Evolutionary conservation across 2,329 filamentous ascomycete genomes (phyloP).

Genomic region (Sporothrix protearum): DNA sequence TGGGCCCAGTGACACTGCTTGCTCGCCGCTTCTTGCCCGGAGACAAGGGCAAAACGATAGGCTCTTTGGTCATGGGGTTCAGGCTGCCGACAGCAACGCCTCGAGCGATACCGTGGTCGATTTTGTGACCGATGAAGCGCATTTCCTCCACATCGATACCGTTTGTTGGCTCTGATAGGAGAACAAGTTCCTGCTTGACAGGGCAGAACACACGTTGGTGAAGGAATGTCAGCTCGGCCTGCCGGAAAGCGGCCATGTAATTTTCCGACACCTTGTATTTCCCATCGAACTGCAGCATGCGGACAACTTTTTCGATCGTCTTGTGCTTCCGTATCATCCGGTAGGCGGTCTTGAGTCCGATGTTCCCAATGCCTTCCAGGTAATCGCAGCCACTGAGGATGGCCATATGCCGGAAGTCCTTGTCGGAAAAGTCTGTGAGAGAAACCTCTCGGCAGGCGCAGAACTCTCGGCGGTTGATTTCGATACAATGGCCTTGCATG

Average conservation of each 20-base stretch:
- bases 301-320: conserved; percentile 75
- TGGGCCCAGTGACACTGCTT: conserved; percentile 34
- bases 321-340: conserved; percentile 87
- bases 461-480: conserved; percentile 87
- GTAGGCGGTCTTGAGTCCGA: conserved; percentile 92
- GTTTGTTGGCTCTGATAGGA: conserved; percentile 64
- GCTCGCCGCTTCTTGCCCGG: conserved; percentile 40
- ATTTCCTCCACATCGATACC: conserved; percentile 65
- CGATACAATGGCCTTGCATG: conserved; percentile 86
- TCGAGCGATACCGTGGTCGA: conserved; percentile 65
- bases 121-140: conserved; percentile 73
- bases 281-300: conserved; percentile 82
- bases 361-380: conserved; percentile 74
- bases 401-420: conserved; percentile 89
- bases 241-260: conserved; percentile 76
- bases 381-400: conserved; percentile 97
- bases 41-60: conserved; percentile 45
- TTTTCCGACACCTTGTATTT: conserved; percentile 75
- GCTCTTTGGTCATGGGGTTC: conserved; percentile 82
- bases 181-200: conserved; percentile 63
- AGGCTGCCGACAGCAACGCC: conserved; percentile 77
- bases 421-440: conserved; percentile 85
- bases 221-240: conserved; percentile 88
- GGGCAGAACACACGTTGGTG: conserved; percentile 96
- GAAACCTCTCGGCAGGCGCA: conserved; percentile 83